Conservation (phyloP, 306 rosid genomes). For the Acacia confusa region DNA sequence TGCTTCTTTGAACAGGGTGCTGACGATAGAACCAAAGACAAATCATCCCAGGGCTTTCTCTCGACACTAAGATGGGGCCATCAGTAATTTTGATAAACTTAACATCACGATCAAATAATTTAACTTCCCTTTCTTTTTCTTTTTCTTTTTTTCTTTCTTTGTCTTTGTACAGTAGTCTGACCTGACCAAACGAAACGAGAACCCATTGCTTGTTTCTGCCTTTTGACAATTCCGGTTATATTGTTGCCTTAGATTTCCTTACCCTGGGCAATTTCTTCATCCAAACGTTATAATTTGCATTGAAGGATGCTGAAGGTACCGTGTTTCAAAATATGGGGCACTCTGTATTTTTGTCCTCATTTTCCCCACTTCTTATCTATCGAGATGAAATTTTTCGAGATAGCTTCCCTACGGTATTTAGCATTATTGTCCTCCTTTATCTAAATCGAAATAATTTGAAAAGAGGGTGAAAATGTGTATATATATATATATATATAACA, state of each 20-base stretch:
- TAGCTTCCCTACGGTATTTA: too few species aligned
- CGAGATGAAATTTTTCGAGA: neutral
- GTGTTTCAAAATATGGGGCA: slow-evolving; percentile 21
- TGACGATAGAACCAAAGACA: slow-evolving; percentile 55
- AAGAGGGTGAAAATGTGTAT: too few species aligned
- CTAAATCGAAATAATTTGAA: too few species aligned
- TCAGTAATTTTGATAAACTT: slow-evolving; percentile 39
- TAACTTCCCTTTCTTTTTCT: neutral
- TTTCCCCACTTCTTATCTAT: neutral
- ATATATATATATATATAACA: too few species aligned
- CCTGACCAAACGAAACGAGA: slow-evolving; percentile 36
- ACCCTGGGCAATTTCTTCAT: neutral
- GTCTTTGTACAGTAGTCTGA: slow-evolving; percentile 48
- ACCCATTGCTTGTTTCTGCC: slow-evolving; percentile 31
- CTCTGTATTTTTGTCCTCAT: slow-evolving; percentile 25
- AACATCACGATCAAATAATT: slow-evolving; percentile 28
- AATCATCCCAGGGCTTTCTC: slow-evolving; percentile 56
- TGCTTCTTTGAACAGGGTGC: slow-evolving; percentile 47
- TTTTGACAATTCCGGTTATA: slow-evolving; percentile 29
- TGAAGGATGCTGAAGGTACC: slow-evolving; percentile 37
- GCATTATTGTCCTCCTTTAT: too few species aligned
- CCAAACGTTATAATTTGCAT: slow-evolving; percentile 31
- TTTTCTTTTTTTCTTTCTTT: neutral
- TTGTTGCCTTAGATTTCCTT: slow-evolving; percentile 26
- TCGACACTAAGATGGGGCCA: slow-evolving; percentile 62